Conservation (phyloP, 257 asterid genomes). For the Solanum neorickii region DNA sequence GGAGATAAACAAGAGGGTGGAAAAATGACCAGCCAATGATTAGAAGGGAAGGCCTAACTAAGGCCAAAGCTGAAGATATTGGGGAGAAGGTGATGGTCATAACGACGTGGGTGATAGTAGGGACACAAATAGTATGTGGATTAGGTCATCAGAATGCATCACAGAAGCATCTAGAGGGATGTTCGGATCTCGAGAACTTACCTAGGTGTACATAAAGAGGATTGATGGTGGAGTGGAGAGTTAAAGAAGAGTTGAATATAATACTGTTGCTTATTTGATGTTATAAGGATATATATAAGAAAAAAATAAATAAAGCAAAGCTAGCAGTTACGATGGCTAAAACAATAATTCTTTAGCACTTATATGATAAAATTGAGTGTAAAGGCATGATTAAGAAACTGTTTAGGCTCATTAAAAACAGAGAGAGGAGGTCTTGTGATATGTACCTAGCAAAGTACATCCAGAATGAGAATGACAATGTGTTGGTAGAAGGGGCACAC, state of each 20-base stretch:
- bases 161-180: neutral
- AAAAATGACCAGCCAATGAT: neutral
- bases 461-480: neutral
- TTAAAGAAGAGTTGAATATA: neutral
- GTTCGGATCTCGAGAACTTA: neutral
- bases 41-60: neutral
- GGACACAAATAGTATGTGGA: neutral
- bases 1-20: neutral
- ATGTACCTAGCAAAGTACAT: neutral
- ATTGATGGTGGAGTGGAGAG: neutral
- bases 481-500: neutral
- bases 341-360: too few species aligned
- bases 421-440: neutral
- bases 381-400: neutral
- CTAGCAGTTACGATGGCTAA: neutral
- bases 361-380: neutral
- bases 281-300: neutral
- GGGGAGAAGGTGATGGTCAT: neutral
- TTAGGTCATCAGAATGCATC: neutral
- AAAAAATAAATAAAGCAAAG: neutral
- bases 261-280: neutral
- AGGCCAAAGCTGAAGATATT: neutral
- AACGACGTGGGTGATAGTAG: neutral
- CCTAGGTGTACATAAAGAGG: neutral
- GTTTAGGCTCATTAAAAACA: neutral